phyloP scores from a whole-genome alignment of 1,284 basidiomycete species.

The Filobasidium uniguttulatum region DNA sequence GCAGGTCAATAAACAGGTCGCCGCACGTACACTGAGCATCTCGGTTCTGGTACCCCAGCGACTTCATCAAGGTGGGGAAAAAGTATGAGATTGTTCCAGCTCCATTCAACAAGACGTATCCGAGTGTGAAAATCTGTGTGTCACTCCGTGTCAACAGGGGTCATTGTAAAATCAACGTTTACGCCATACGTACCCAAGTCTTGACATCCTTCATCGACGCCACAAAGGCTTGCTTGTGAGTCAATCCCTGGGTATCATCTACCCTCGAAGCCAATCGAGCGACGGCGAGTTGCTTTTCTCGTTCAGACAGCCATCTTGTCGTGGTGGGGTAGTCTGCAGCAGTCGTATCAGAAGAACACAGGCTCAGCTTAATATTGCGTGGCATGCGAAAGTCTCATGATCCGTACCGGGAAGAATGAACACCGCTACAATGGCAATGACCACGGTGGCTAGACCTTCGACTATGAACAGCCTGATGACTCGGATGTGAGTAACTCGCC shows the following conservation, averaged over 20 bases:
- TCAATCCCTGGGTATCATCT: conserved; percentile 18
- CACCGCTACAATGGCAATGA: conserved; percentile 24
- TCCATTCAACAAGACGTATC: conserved; percentile 30
- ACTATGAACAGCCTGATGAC: conserved; percentile 31
- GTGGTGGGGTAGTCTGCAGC: conserved; percentile 27
- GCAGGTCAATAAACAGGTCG: background rate
- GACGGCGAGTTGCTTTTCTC: conserved; percentile 23
- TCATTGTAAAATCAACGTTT: too few relatives aligned
- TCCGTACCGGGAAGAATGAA: conserved; percentile 31
- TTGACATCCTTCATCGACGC: conserved; percentile 27
- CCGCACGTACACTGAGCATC: conserved; percentile 27
- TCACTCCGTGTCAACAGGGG: too few relatives aligned
- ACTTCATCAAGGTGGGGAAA: conserved; percentile 28
- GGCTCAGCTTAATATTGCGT: conserved; percentile 11
- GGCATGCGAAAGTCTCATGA: conserved; percentile 2
- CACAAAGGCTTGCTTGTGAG: conserved; percentile 24
- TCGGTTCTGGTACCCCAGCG: conserved; percentile 29
- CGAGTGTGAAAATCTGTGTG: conserved; percentile 21
- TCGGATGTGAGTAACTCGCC: conserved; percentile 6
- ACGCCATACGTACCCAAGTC: conserved; percentile 22
- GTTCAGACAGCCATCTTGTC: conserved; percentile 27
- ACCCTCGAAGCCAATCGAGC: conserved; percentile 21
- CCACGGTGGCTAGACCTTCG: conserved; percentile 30
- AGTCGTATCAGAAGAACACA: background rate
- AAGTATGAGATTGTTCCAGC: conserved; percentile 37